Conservation (phyloP, 352 stramenopile genomes). For the Pythium grandisporangium region DNA sequence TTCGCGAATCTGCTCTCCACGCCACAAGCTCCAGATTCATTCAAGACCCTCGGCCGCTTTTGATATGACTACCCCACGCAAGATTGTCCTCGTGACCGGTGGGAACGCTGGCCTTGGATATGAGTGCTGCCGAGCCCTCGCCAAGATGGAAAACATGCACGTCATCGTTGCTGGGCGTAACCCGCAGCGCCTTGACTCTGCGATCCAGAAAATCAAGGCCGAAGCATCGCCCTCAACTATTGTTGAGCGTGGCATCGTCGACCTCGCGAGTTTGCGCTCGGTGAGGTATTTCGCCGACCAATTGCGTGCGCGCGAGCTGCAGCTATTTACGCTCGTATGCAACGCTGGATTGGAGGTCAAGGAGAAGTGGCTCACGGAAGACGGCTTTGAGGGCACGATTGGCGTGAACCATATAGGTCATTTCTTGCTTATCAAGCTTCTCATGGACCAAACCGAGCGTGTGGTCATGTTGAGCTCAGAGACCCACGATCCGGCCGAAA, state of each 20-base stretch:
- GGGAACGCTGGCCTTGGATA: constrained; percentile 21
- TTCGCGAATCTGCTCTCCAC: too few relatives aligned
- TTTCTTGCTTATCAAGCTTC: constrained; percentile 20
- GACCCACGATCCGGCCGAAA: background rate
- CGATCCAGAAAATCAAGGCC: constrained; percentile 6
- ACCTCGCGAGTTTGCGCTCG: constrained; percentile 20
- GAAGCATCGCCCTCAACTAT: background rate
- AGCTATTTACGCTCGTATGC: constrained; percentile 22
- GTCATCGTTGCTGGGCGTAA: constrained; percentile 21
- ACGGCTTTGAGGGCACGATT: constrained; percentile 30
- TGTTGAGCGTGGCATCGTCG: constrained; percentile 17
- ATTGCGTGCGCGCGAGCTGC: constrained; percentile 9
- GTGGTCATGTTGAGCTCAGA: background rate
- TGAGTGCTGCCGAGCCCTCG: constrained; percentile 14
- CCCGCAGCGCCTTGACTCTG: constrained; percentile 12
- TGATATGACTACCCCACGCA: too few relatives aligned
- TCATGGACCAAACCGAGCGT: constrained; percentile 11
- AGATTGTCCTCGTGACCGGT: constrained; percentile 22
- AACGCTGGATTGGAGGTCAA: constrained; percentile 24
- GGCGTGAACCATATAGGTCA: constrained; percentile 29
- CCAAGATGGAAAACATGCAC: constrained; percentile 12
- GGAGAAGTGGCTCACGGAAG: constrained; percentile 9
- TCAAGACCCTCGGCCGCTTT: too few relatives aligned
- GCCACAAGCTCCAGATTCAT: too few relatives aligned
- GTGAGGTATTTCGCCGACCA: constrained; percentile 13